Conservation (phyloP, 768 basidiomycete species). For the Candolleomyces eurysporus region DNA sequence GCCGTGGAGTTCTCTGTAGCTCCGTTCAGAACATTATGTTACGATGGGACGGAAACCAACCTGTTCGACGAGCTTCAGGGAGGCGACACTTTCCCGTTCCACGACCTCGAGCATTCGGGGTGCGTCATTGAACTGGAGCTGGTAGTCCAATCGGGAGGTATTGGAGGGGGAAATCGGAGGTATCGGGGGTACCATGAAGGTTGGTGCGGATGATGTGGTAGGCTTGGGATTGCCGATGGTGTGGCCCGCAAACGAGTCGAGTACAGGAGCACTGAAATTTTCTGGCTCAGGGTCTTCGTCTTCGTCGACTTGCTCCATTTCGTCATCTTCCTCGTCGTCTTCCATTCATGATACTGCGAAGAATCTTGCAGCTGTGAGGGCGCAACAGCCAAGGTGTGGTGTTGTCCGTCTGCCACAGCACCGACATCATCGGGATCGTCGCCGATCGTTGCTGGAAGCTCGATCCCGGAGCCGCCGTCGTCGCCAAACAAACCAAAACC, state of each 20-base stretch:
- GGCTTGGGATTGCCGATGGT: background rate
- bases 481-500: conserved; percentile 22
- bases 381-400: background rate
- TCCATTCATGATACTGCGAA: conserved; percentile 3
- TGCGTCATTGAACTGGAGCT: conserved; percentile 47
- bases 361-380: background rate
- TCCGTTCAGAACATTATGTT: background rate
- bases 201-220: conserved; percentile 6
- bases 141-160: conserved; percentile 37
- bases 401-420: background rate
- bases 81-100: conserved; percentile 39
- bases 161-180: conserved; percentile 6
- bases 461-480: background rate
- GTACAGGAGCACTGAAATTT: background rate
- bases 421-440: too few relatives aligned
- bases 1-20: background rate
- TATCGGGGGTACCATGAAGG: conserved; percentile 11
- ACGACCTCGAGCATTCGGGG: conserved; percentile 40
- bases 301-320: conserved; percentile 9
- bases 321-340: conserved; percentile 10
- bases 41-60: conserved; percentile 8
- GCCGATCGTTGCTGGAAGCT: background rate
- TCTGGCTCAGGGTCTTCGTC: conserved; percentile 5
- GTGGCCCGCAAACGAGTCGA: background rate
- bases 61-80: conserved; percentile 37